Percentiles rank a stretch among this genome's conserved stretches.
These are phyloP conservation scores for Aspergillus piperis DNA, from an alignment of 2,329 filamentous ascomycete species.

Conservation along the genomic window DNA sequence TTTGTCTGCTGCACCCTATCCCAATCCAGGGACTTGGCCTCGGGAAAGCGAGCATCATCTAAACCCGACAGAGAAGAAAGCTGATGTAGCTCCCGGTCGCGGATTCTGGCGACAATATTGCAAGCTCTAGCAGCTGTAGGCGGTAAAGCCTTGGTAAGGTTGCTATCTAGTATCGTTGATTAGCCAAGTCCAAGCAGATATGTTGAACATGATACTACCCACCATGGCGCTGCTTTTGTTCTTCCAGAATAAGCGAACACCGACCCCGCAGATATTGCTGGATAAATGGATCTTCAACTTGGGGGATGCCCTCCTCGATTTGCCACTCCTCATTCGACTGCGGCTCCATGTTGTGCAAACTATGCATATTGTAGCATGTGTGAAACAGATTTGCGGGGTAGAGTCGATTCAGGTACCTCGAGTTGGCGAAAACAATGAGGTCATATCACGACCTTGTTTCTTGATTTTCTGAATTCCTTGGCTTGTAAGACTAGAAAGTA, in stretches of 20 bases:
- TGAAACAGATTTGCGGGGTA: neutral
- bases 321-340: conserved; percentile 28
- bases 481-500: neutral
- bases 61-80: conserved; percentile 80
- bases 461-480: neutral
- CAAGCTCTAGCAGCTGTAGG: conserved; percentile 77
- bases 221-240: conserved; percentile 82
- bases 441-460: neutral
- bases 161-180: conserved; percentile 26
- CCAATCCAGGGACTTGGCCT: conserved; percentile 94
- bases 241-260: conserved; percentile 73
- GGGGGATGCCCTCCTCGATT: conserved; percentile 47
- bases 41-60: conserved; percentile 70
- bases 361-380: neutral
- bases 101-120: conserved; percentile 76
- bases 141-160: conserved; percentile 59
- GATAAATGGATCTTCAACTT: conserved; percentile 70
- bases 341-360: neutral
- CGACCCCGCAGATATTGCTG: conserved; percentile 78
- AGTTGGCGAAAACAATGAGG: neutral
- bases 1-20: conserved; percentile 81
- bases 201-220: conserved; percentile 26
- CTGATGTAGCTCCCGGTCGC: conserved; percentile 71
- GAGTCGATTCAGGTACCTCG: neutral
- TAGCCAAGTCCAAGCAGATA: conserved; percentile 10